These are phyloP conservation scores for Raddia guianensis DNA, from an alignment of 176 grass and related monocot genomes.

Conservation along the genomic window DNA sequence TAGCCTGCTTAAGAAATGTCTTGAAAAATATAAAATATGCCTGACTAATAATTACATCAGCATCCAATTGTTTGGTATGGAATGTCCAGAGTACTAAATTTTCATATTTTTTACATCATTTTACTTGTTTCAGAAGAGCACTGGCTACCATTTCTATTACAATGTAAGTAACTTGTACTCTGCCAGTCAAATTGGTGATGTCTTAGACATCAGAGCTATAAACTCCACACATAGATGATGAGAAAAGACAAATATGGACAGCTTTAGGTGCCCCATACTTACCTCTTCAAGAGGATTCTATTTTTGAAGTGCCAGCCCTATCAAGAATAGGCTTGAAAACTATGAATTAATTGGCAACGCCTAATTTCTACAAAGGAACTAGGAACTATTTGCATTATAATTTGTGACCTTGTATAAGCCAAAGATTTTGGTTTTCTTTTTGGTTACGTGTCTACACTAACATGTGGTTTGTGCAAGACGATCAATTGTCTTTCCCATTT, in stretches of 20 bases:
- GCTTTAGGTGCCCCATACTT: background rate
- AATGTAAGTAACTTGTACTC: background rate
- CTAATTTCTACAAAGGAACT: background rate
- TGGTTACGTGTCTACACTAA: background rate
- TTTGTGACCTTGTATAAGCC: background rate
- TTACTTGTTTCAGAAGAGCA: background rate
- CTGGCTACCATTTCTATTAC: background rate
- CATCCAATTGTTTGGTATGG: background rate
- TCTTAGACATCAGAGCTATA: background rate
- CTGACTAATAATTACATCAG: background rate
- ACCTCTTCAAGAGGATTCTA: background rate
- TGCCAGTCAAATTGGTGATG: background rate
- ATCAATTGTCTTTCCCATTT: background rate
- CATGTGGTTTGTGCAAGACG: background rate
- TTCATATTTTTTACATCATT: background rate
- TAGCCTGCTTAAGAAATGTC: background rate
- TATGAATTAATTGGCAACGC: conserved; percentile 2
- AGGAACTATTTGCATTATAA: background rate
- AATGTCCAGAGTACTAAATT: background rate
- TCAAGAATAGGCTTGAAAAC: conserved; percentile 6
- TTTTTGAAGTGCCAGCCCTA: background rate
- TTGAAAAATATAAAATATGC: background rate
- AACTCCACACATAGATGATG: background rate
- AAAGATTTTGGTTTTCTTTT: background rate
- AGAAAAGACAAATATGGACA: background rate